phyloP scores from a whole-genome alignment of 345 rosid genomes.

The Aquilaria sinensis region DNA sequence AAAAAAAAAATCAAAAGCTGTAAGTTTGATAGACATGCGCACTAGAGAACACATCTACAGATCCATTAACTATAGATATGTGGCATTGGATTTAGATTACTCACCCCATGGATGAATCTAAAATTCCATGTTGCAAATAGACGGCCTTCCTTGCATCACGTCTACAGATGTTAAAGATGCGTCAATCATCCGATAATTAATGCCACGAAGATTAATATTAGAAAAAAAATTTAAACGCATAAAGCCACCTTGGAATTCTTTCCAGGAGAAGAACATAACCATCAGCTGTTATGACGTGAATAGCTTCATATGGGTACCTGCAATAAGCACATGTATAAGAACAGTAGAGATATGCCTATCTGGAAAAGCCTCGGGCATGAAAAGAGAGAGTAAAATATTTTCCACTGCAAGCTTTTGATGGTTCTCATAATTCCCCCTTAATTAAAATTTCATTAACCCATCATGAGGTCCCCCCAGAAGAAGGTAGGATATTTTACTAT shows the following conservation, averaged over 20 bases:
- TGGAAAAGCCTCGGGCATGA: too few relatives aligned
- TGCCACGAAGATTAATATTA: not conserved
- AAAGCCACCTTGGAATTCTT: slow-evolving; percentile 50
- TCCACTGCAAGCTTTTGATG: too few relatives aligned
- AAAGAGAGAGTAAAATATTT: too few relatives aligned
- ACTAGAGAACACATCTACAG: not conserved
- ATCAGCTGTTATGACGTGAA: slow-evolving; percentile 46
- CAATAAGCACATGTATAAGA: slow-evolving; percentile 3
- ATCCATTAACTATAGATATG: not conserved
- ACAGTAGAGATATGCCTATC: not conserved
- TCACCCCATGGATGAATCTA: slow-evolving; percentile 67
- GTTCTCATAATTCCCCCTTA: too few relatives aligned
- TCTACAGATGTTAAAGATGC: slow-evolving; percentile 23
- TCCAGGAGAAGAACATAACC: slow-evolving; percentile 61
- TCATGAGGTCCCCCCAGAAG: too few relatives aligned
- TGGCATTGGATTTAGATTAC: not conserved
- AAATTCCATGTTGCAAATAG: slow-evolving; percentile 55
- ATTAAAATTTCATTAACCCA: too few relatives aligned
- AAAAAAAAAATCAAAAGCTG: too few relatives aligned
- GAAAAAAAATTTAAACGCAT: slow-evolving; percentile 10
- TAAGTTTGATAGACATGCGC: too few relatives aligned
- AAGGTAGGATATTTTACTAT: too few relatives aligned
- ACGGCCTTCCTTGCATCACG: slow-evolving; percentile 56
- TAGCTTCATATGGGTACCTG: slow-evolving; percentile 65
- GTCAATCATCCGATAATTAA: slow-evolving; percentile 17